Evolutionary conservation across 2,329 filamentous ascomycete species (phyloP).

Genomic region (Ramularia endophylla): DNA sequence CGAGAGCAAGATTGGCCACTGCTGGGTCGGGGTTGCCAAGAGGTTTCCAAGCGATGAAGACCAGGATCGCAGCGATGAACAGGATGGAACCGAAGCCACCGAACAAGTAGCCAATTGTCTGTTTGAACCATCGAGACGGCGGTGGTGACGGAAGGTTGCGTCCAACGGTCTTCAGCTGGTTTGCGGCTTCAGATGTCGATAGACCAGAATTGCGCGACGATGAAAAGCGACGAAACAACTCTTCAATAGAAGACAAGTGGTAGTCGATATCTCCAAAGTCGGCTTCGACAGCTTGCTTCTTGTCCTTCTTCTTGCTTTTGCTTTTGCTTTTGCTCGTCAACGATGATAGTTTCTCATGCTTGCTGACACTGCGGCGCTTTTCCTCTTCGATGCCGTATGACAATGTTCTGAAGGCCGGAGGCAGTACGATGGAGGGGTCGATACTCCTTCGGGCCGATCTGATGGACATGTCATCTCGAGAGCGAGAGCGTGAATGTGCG

Average conservation of each 20-base stretch:
- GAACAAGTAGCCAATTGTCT: constrained; percentile 65
- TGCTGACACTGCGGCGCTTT: constrained; percentile 25
- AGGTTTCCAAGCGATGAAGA: constrained; percentile 72
- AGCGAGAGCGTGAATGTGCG: constrained; percentile 18
- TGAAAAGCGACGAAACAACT: constrained; percentile 55
- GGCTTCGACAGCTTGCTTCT: constrained; percentile 9
- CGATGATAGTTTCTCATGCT: constrained; percentile 11
- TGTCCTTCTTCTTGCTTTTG: constrained; percentile 30
- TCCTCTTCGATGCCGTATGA: constrained; percentile 39
- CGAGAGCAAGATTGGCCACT: constrained; percentile 64
- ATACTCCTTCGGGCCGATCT: constrained; percentile 33
- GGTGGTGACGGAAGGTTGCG: constrained; percentile 62
- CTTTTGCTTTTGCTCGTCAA: constrained; percentile 18
- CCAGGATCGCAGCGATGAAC: constrained; percentile 61
- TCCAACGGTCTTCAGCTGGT: constrained; percentile 55
- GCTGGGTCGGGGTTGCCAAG: constrained; percentile 54
- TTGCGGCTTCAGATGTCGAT: constrained; percentile 51
- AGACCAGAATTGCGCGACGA: constrained; percentile 55
- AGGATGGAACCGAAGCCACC: constrained; percentile 70
- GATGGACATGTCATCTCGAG: constrained; percentile 32
- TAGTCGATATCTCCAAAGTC: constrained; percentile 53
- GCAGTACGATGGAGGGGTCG: constrained; percentile 39
- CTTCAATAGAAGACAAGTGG: constrained; percentile 55
- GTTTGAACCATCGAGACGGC: constrained; percentile 53
- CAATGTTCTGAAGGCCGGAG: constrained; percentile 40